Evolutionary conservation across 2,329 filamentous ascomycete genomes (phyloP), one percentile per base, ranked within the genome.

Genomic region (Fusarium piperis): DNA sequence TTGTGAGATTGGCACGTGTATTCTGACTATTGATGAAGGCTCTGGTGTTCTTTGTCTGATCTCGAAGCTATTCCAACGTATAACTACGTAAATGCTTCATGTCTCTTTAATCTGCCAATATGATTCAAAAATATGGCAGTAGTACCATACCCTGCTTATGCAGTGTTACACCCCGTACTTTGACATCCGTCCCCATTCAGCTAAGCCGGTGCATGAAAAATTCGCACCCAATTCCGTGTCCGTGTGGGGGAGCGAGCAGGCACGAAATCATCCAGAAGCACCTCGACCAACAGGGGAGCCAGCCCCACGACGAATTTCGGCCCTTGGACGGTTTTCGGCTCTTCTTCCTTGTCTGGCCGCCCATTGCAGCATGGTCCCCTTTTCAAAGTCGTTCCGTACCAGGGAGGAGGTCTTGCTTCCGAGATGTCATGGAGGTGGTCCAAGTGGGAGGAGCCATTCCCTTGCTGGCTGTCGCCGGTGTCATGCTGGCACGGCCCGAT

Each of bases 281-380:
- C 12, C 39, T 48, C 46, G 33, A 53, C 33, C 8, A 46, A 64
- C 44, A 44, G 44, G 48, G 57, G 60, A 38, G 20, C 41, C 15
- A 60, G 71, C 55, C 64, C 68, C 64, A 70, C 56, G 68, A 56
- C 59, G 59, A 74, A 75, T 75, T 68, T 75, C 73, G 73, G 73
- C 23, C 56, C 52, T 69, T 53, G 57, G 60, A 68, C 71, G 71
- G 63, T 62, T 74, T 75, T 73, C 62, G 73, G 71, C 66, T 69
- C 56, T 65, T 67, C 59, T 65, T 71, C 66, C 71, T 72, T 55
- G 70, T 52, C 64, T 69, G 51, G 59, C 48, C 44, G 59, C 51
- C 68, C 57, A 30, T 59, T 48, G 46, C 58, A 66, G 68, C 44
- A 65, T 66, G 64, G 65, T 68, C n/a, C 55, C 63, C 35, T 38